Evolutionary conservation across 177 flowering plant genomes (phyloP).

Genomic region (Vitis hybrid): DNA sequence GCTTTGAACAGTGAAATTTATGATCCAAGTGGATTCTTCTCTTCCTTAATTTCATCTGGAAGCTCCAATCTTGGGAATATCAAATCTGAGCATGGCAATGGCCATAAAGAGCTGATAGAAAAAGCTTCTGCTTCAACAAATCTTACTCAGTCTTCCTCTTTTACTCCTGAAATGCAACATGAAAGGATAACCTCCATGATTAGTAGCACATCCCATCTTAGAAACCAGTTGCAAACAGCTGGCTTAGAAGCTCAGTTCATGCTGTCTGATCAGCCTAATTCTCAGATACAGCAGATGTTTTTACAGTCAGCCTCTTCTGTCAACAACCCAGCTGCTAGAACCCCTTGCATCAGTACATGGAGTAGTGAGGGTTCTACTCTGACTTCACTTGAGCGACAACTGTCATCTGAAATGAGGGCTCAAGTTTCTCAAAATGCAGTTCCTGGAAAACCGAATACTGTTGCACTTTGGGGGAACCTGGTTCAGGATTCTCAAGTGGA

Average conservation of each 20-base stretch:
- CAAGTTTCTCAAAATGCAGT: slow-evolving; percentile 17
- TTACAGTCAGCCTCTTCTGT: slow-evolving; percentile 10
- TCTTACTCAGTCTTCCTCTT: slow-evolving; percentile 13
- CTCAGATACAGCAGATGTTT: slow-evolving; percentile 5
- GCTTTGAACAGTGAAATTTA: slow-evolving; percentile 21
- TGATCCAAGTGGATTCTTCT: slow-evolving; percentile 34
- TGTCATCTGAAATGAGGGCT: slow-evolving; percentile 28
- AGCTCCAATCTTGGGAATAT: slow-evolving; percentile 29
- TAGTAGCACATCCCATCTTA: slow-evolving; percentile 14
- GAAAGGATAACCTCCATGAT: background rate
- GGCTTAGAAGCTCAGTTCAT: slow-evolving; percentile 26
- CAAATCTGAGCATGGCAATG: slow-evolving; percentile 13
- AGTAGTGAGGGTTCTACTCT: slow-evolving; percentile 33
- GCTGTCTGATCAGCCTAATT: background rate
- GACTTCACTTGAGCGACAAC: slow-evolving; percentile 33
- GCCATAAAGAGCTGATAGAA: slow-evolving; percentile 26
- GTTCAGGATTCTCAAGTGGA: slow-evolving; percentile 17
- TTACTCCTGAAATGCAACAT: slow-evolving; percentile 4
- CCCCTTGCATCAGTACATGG: slow-evolving; percentile 34
- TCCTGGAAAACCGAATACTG: slow-evolving; percentile 16
- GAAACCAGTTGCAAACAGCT: slow-evolving; percentile 14
- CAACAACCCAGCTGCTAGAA: slow-evolving; percentile 10
- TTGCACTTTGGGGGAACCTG: slow-evolving; percentile 12
- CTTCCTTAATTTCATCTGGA: slow-evolving; percentile 33
- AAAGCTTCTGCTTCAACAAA: slow-evolving; percentile 9